These are phyloP conservation scores for Zygnema cylindricum DNA, from an alignment of 139 green algal species.

Conservation along the genomic window DNA sequence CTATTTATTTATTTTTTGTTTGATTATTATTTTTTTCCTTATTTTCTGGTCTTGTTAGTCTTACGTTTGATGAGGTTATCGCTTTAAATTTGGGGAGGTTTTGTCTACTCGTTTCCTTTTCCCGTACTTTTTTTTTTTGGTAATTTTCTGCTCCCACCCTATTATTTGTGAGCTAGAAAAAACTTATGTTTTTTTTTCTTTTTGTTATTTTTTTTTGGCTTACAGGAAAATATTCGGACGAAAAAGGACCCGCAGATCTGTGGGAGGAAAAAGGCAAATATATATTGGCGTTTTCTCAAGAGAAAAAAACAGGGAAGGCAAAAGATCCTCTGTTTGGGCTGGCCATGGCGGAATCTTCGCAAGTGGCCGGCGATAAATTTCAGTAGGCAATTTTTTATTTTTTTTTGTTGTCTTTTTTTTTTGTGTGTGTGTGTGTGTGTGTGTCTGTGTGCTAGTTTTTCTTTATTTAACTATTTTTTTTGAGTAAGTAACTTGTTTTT, in stretches of 20 bases:
- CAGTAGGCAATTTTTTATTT: slow-evolving; percentile 1
- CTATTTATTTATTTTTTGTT: too few relatives aligned
- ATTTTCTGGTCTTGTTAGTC: too few relatives aligned
- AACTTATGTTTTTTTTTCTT: not conserved
- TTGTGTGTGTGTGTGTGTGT: too few relatives aligned
- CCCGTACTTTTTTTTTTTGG: not conserved
- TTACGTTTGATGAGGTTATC: too few relatives aligned
- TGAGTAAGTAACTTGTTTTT: too few relatives aligned
- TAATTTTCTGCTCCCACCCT: slow-evolving; percentile 1
- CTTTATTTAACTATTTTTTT: too few relatives aligned
- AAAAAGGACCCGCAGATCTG: not conserved
- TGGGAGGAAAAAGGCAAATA: slow-evolving; percentile 2
- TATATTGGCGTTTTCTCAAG: not conserved
- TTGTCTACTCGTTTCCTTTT: too few relatives aligned
- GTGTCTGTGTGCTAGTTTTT: too few relatives aligned
- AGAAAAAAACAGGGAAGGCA: slow-evolving; percentile 2
- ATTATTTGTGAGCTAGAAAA: too few relatives aligned
- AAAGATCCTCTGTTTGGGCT: not conserved
- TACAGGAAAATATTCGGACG: slow-evolving; percentile 31
- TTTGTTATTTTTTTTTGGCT: slow-evolving; percentile 11
- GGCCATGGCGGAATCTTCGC: not conserved
- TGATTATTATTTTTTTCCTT: too few relatives aligned
- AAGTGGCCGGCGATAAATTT: slow-evolving; percentile 1
- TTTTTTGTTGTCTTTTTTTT: too few relatives aligned
- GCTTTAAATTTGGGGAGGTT: too few relatives aligned